These are phyloP conservation scores for Pleurotus djamor DNA, from an alignment of 768 basidiomycete species.

Conservation along the genomic window DNA sequence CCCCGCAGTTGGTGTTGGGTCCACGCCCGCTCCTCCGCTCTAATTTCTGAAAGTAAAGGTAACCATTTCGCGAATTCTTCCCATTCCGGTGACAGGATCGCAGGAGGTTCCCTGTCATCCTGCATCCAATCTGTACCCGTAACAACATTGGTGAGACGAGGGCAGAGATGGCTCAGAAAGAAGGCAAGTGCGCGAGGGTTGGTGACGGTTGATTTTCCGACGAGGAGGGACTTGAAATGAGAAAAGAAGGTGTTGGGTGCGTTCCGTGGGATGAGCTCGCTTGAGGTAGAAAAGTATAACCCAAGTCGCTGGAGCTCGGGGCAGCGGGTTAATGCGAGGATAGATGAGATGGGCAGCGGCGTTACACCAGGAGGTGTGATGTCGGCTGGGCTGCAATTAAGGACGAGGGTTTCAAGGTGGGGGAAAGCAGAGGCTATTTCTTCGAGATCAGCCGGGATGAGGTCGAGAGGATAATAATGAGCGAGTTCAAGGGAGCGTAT, in stretches of 20 bases:
- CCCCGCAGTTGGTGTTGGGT: not conserved
- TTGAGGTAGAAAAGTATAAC: conserved; percentile 32
- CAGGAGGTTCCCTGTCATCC: not conserved
- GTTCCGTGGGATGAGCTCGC: not conserved
- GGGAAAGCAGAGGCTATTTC: conserved; percentile 43
- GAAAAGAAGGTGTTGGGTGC: conserved; percentile 19
- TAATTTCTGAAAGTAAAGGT: not conserved
- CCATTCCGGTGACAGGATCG: not conserved
- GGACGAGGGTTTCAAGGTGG: conserved; percentile 35
- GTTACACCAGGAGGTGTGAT: conserved; percentile 16
- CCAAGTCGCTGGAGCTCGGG: conserved; percentile 35
- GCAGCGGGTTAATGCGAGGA: conserved; percentile 36
- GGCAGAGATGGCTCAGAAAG: conserved; percentile 53
- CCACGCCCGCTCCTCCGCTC: not conserved
- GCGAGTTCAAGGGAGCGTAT: conserved; percentile 26
- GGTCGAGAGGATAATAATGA: conserved; percentile 33
- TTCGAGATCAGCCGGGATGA: conserved; percentile 40
- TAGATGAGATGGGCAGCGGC: conserved; percentile 31
- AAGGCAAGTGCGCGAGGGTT: conserved; percentile 46
- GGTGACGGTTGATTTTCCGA: conserved; percentile 48
- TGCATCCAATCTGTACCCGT: not conserved
- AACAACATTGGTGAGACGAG: conserved; percentile 12
- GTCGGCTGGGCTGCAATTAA: conserved; percentile 44
- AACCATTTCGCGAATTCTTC: not conserved
- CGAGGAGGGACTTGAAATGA: conserved; percentile 32